These are phyloP conservation scores for Yarrowia deformans DNA, from an alignment of 805 yeast genomes.

Conservation along the genomic window DNA sequence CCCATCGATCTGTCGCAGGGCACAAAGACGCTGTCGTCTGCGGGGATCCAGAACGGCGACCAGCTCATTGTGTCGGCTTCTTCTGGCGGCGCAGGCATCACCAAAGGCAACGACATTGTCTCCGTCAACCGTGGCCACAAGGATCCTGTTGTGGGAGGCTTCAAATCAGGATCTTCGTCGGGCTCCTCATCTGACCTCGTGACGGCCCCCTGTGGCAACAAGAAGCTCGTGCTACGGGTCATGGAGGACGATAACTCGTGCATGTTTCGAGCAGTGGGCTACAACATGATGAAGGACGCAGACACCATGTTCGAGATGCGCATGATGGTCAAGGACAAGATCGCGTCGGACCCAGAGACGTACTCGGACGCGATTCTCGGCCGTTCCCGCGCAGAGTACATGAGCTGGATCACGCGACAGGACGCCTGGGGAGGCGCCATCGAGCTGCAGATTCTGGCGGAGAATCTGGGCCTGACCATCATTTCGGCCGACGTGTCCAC, in stretches of 20 bases:
- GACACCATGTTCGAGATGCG: conserved; percentile 60
- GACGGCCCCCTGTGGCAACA: conserved; percentile 11
- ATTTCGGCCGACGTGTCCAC: conserved; percentile 71
- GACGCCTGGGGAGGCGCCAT: conserved; percentile 87
- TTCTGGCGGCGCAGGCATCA: not conserved
- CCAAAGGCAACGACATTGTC: conserved; percentile 10
- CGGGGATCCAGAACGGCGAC: conserved; percentile 67
- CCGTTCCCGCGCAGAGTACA: conserved; percentile 57
- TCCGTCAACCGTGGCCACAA: conserved; percentile 18
- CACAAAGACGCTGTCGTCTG: conserved; percentile 46
- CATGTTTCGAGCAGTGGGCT: conserved; percentile 69
- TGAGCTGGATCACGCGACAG: conserved; percentile 64
- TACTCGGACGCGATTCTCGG: conserved; percentile 69
- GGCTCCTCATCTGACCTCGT: conserved; percentile 7
- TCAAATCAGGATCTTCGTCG: not conserved
- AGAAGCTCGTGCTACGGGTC: conserved; percentile 53
- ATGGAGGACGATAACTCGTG: conserved; percentile 84
- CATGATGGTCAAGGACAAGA: conserved; percentile 57
- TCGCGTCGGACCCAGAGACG: conserved; percentile 54
- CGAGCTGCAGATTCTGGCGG: conserved; percentile 69
- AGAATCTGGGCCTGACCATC: conserved; percentile 60
- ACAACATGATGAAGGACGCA: conserved; percentile 56
- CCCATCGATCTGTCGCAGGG: conserved; percentile 50
- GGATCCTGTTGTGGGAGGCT: conserved; percentile 6
- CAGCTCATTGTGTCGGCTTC: conserved; percentile 55